Conservation (phyloP, 495 filamentous ascomycete genomes). For the Staphylotrichum tortipilum region DNA sequence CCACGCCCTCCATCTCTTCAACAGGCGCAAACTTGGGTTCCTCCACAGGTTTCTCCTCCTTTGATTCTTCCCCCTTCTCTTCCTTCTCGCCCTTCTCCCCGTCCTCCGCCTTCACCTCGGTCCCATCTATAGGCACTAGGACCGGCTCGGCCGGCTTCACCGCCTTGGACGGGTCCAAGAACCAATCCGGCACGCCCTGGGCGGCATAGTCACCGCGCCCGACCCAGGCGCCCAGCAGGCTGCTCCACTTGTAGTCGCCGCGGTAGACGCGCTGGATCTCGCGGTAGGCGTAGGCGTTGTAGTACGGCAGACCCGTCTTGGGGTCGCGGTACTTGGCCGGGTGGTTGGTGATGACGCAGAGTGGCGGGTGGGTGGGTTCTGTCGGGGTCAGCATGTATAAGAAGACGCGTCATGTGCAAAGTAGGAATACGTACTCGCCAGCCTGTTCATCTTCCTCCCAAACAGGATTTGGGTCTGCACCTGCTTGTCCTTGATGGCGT, state of each 20-base stretch:
- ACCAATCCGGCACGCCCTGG: slow-evolving; percentile 59
- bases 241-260: slow-evolving; percentile 66
- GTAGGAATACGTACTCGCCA: slow-evolving; percentile 33
- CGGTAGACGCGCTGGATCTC: slow-evolving; percentile 58
- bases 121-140: slow-evolving; percentile 1
- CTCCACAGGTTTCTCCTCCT: not conserved
- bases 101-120: not conserved
- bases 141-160: not conserved
- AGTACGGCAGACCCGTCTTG: slow-evolving; percentile 65
- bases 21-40: not conserved
- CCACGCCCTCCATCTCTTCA: not conserved
- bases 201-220: slow-evolving; percentile 53
- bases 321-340: slow-evolving; percentile 72
- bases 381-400: slow-evolving; percentile 2
- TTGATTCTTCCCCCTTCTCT: not conserved
- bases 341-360: slow-evolving; percentile 73
- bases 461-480: slow-evolving; percentile 48
- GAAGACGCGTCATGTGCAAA: not conserved
- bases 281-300: slow-evolving; percentile 63
- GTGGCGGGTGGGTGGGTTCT: slow-evolving; percentile 41
- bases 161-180: slow-evolving; percentile 39
- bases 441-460: slow-evolving; percentile 44
- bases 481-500: slow-evolving; percentile 44
- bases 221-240: slow-evolving; percentile 66
- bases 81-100: not conserved